Evolutionary conservation across 345 rosid genomes (phyloP), one percentile per base, ranked within the genome.

Genomic region (Hibiscus mutabilis): DNA sequence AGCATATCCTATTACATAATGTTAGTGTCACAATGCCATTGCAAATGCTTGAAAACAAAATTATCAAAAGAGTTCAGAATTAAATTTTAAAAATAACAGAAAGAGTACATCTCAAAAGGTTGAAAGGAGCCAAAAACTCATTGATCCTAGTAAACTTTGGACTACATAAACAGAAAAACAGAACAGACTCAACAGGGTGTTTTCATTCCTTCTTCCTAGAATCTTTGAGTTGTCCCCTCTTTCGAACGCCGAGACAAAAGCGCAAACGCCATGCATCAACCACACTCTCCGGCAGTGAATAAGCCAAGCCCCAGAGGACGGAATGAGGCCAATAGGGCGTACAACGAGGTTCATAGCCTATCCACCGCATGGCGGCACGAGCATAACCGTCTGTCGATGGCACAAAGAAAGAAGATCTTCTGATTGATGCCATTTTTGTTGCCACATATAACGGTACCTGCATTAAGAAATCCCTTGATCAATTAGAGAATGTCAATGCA

Each of bases 291-390:
- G 60, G 60, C 1, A 55, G 60, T 19, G 60, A 55, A 55, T 21
- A 8, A 55, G 60, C 60, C 27, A 55, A 55, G 15, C 60, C 60
- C 60, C 60, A 55, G 15, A 55, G 60, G 27, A 55, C 9, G 27
- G 60, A 55, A 21, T 55, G 60, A 3, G 60, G 60, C 60, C 60
- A 55, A 6, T 55, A 55, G 29, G 60, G 60, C 15, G 60, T 55
- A 29, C 60, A 55, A 55, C 60, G 60, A 55, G 60, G 29, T 55
- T 55, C 60, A 21, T 55, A 55, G 60, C 60, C 29, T 55, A 55
- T 55, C 60, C 60, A 55, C 27, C 29, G 60, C 60, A 55, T 55
- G 9, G 60, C 60, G 0, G 60, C 60, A 19, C 27, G 29, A 3
- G 60, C 60, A 21, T 55, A 55, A 7, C 60, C 60, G 60, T 55